Percentiles rank a stretch among this genome's conserved stretches.
These are phyloP conservation scores for Lentinula sp. DNA, from an alignment of 768 basidiomycete genomes.

Conservation along the genomic window DNA sequence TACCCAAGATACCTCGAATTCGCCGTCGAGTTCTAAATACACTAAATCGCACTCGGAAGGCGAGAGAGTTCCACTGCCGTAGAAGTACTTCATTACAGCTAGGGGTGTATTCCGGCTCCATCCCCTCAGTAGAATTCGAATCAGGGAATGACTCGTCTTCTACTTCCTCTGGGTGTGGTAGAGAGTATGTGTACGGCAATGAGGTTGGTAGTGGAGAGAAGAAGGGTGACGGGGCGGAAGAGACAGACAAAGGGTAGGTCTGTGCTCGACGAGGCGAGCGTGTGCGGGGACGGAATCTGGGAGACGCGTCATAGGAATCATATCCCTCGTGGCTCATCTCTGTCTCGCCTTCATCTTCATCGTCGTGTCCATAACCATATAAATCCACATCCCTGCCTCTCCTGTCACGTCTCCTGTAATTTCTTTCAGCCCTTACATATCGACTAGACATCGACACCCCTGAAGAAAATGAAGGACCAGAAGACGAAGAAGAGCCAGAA, in stretches of 20 bases:
- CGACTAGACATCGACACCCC: background rate
- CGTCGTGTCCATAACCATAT: background rate
- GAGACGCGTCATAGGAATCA: constrained; percentile 1
- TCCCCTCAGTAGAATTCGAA: background rate
- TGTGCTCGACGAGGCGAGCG: background rate
- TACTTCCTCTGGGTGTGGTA: background rate
- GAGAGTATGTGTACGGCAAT: background rate
- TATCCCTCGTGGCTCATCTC: constrained; percentile 1
- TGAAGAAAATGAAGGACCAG: background rate
- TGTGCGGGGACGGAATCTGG: background rate
- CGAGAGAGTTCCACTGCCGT: background rate
- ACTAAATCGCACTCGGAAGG: background rate
- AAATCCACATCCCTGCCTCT: background rate
- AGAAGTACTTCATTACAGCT: background rate
- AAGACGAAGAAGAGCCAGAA: background rate
- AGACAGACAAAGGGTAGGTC: background rate
- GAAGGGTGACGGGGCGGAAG: background rate
- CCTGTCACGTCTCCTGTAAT: background rate
- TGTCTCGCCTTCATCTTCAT: background rate
- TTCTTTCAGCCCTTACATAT: background rate
- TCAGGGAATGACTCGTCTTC: background rate
- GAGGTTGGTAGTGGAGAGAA: background rate
- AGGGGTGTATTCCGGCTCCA: background rate
- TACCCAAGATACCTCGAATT: background rate
- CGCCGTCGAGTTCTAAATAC: background rate